Percentiles rank a stretch among this genome's conserved stretches.
Conservation (phyloP, 257 asterid genomes). For the Marsdenia floribunda region DNA sequence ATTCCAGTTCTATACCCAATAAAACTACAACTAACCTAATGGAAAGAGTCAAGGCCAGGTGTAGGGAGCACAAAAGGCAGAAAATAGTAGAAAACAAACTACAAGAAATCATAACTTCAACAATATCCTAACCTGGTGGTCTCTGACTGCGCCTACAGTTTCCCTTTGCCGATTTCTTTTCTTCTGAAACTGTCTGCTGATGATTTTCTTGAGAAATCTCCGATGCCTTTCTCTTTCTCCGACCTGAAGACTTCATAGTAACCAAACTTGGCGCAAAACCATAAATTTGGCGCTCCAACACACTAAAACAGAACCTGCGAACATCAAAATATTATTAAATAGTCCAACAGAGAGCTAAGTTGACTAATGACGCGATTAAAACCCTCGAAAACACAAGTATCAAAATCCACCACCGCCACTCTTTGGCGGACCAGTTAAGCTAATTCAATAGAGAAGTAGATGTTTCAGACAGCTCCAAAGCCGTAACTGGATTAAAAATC, state of each 20-base stretch:
- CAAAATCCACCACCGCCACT: not conserved
- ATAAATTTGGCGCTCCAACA: not conserved
- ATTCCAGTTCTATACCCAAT: not conserved
- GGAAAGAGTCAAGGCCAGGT: not conserved
- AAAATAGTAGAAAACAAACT: not conserved
- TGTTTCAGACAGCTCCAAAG: not conserved
- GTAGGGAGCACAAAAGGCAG: not conserved
- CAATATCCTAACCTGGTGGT: slow-evolving; percentile 20
- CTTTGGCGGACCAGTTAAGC: not conserved
- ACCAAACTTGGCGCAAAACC: slow-evolving; percentile 2
- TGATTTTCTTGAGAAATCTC: slow-evolving; percentile 19
- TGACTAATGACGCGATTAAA: not conserved
- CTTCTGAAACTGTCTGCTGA: slow-evolving; percentile 2
- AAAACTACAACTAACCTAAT: not conserved
- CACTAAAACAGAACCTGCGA: not conserved
- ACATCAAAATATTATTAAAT: not conserved
- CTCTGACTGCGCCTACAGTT: slow-evolving; percentile 13
- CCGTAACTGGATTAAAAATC: not conserved
- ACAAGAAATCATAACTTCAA: not conserved
- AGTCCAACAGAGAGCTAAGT: not conserved
- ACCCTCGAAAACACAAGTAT: not conserved
- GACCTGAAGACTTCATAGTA: slow-evolving; percentile 19
- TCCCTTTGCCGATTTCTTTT: slow-evolving; percentile 15
- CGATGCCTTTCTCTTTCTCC: slow-evolving; percentile 17
- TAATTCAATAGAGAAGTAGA: not conserved